Percentiles rank a stretch among this genome's conserved stretches.
These are phyloP conservation scores for Buddleja alternifolia DNA, from an alignment of 257 asterid species.

Conservation along the genomic window DNA sequence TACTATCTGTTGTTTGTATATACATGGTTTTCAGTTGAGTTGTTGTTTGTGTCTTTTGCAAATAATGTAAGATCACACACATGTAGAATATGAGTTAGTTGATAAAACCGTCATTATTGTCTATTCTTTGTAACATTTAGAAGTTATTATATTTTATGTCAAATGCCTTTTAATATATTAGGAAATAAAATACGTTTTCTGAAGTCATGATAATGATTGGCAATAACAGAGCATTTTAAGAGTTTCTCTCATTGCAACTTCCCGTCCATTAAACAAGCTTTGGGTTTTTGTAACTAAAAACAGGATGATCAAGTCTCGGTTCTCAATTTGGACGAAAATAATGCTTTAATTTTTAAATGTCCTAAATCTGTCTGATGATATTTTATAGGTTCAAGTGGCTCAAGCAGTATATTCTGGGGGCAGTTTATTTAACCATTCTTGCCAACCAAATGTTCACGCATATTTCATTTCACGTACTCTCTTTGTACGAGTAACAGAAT, in stretches of 20 bases:
- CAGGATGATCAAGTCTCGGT: constrained; percentile 13
- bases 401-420: constrained; percentile 83
- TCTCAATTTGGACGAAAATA: constrained; percentile 16
- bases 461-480: constrained; percentile 88
- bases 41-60: not conserved
- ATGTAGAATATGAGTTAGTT: not conserved
- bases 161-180: no score
- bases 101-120: not conserved
- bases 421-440: constrained; percentile 93
- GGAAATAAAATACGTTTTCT: no score
- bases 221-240: constrained; percentile 2
- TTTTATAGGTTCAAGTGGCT: constrained; percentile 80
- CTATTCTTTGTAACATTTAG: not conserved
- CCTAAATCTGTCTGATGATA: constrained; percentile 25
- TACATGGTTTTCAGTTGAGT: not conserved
- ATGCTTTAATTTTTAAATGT: constrained; percentile 28
- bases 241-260: constrained; percentile 9
- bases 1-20: constrained; percentile 5
- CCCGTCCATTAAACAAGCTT: not conserved
- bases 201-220: not conserved
- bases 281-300: constrained; percentile 2
- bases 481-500: constrained; percentile 74
- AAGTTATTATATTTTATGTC: no score
- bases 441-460: constrained; percentile 80
- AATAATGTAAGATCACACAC: not conserved